Base-by-base conservation (phyloP, 176 grass and related monocot species). In the Oryza australiensis region DNA sequence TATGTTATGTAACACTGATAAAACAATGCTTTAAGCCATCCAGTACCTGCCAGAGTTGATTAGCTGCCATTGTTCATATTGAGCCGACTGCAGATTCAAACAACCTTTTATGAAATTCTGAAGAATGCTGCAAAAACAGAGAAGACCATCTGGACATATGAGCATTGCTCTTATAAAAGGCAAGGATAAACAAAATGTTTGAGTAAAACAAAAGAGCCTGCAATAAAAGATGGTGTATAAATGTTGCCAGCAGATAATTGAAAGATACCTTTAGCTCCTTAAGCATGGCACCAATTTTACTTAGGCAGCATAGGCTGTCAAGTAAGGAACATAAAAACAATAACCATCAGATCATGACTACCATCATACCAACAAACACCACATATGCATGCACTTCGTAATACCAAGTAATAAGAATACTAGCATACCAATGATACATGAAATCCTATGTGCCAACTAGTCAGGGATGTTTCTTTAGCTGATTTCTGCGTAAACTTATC, bases 341-440 rank as follows among this genome's bases (percentile, higher is more conserved):
- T 35, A 24, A 23, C 13, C n/a, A 11, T 60, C 55, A 60, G 9
- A 86, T 72, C 9, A 86, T 84, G 34, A 88, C 10, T 64, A 86
- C 46, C 53, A 60, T 67, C 73, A 28, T 40, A 79, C 55, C 18
- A 20, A 41, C 43, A 72, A 79, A 28, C 79, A 28, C 20, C 66
- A 26, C 66, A 76, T 45, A 79, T 37, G 2, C 15, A 83, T 48
- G 26, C 28, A 76, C 9, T 86, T 80, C 35, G 38, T 57, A 51
- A 51, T 75, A 66, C 78, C 55, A 74, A n/a, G n/a, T n/a, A 48
- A 38, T 74, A 75, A 84, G 75, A 83, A 82, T 65, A 76, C 73
- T 75, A 71, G 73, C 82, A 84, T 93, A 99, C 96, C 96, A 99
- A 87, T 86, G 90, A 93, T 83, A 99, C 92, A 93, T 99, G 96